phyloP scores from a whole-genome alignment of 2,329 filamentous ascomycete species.

The Colletotrichum spinosum region DNA sequence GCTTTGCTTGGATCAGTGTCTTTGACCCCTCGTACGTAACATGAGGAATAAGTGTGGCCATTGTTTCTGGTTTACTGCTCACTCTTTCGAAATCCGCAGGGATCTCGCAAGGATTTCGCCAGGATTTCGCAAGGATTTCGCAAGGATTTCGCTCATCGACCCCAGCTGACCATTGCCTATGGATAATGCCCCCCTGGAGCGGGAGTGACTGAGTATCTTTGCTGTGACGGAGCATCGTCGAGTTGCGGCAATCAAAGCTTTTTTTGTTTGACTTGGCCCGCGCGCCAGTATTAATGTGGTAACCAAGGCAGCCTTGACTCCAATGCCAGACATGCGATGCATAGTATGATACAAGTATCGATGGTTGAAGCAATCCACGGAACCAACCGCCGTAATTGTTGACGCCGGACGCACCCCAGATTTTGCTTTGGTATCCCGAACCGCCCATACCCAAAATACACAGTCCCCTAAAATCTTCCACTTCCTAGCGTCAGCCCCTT shows the following conservation, averaged over 20 bases:
- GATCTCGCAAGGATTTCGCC: too few relatives aligned
- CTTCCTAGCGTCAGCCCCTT: not conserved
- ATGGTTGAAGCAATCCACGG: not conserved
- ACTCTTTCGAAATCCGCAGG: not conserved
- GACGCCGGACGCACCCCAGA: slow-evolving; percentile 26
- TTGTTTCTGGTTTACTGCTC: too few relatives aligned
- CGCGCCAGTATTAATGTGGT: slow-evolving; percentile 7
- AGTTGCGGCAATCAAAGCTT: slow-evolving; percentile 4
- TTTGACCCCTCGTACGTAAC: too few relatives aligned
- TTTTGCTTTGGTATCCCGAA: slow-evolving; percentile 31
- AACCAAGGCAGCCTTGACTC: not conserved
- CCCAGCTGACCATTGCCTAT: too few relatives aligned
- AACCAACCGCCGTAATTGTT: slow-evolving; percentile 24
- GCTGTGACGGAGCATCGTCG: too few relatives aligned
- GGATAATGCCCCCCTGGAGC: too few relatives aligned
- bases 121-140: too few relatives aligned
- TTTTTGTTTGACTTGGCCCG: slow-evolving; percentile 19
- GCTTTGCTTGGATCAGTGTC: too few relatives aligned
- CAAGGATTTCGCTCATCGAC: too few relatives aligned
- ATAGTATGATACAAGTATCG: slow-evolving; percentile 5
- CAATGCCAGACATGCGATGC: slow-evolving; percentile 2
- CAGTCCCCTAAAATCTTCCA: slow-evolving; percentile 23
- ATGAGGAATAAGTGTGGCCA: too few relatives aligned
- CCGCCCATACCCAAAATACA: slow-evolving; percentile 22
- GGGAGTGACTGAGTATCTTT: too few relatives aligned